These are phyloP conservation scores for Hygrophila difformis DNA, from an alignment of 257 asterid genomes.

Conservation along the genomic window DNA sequence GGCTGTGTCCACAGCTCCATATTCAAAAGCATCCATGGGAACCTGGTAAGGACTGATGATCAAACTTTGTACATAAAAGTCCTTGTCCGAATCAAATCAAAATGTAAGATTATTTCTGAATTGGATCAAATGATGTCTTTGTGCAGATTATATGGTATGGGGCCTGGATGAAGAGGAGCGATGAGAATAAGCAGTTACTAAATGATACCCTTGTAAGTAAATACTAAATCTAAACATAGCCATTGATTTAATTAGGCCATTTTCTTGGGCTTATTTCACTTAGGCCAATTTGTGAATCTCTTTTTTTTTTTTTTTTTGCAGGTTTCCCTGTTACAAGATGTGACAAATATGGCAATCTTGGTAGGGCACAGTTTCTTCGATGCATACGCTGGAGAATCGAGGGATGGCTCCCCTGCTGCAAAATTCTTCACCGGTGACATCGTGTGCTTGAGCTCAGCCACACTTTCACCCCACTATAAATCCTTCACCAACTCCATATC, in stretches of 20 bases:
- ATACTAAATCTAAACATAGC: too few species aligned
- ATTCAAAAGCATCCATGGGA: constrained; percentile 64
- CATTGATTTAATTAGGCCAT: too few species aligned
- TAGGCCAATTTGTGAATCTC: not conserved
- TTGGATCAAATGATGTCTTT: not conserved
- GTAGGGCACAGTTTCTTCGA: constrained; percentile 45
- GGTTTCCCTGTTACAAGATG: constrained; percentile 36
- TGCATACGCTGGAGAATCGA: constrained; percentile 52
- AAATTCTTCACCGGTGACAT: constrained; percentile 52
- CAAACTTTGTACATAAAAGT: too few species aligned
- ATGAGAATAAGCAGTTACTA: constrained; percentile 34
- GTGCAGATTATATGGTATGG: constrained; percentile 69
- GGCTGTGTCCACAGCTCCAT: constrained; percentile 63
- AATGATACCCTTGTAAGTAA: constrained; percentile 45
- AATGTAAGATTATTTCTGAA: not conserved
- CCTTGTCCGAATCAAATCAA: not conserved
- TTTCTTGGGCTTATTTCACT: too few species aligned
- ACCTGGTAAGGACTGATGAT: constrained; percentile 32
- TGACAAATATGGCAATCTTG: constrained; percentile 44
- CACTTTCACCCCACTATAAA: constrained; percentile 13
- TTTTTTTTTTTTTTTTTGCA: constrained; percentile 1
- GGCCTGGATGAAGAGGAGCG: constrained; percentile 57
- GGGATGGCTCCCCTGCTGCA: constrained; percentile 45
- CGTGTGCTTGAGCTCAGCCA: constrained; percentile 30
- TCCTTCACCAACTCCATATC: constrained; percentile 4